Conservation (phyloP, 2,329 filamentous ascomycete species). For the Exophiala bonariae region DNA sequence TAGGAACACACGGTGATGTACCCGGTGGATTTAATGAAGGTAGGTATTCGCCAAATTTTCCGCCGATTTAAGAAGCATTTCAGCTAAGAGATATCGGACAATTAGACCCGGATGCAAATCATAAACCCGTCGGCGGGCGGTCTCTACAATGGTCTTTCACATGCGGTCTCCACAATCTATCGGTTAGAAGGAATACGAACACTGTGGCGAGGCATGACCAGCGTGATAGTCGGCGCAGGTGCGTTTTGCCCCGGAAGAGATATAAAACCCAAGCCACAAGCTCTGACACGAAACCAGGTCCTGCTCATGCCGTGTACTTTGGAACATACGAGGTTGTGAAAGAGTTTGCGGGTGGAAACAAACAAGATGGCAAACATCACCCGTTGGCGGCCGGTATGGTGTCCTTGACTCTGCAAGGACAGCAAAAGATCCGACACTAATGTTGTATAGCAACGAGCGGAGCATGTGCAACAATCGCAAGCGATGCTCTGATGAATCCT, state of each 20-base stretch:
- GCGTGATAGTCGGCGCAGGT: slow-evolving; percentile 94
- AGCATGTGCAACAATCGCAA: slow-evolving; percentile 92
- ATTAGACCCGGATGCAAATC: slow-evolving; percentile 95
- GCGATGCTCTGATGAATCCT: slow-evolving; percentile 98
- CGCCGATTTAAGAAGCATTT: slow-evolving; percentile 6
- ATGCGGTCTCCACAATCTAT: slow-evolving; percentile 90
- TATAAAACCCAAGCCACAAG: slow-evolving; percentile 1
- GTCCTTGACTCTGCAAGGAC: not conserved
- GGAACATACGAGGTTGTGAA: slow-evolving; percentile 97
- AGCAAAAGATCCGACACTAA: slow-evolving; percentile 36
- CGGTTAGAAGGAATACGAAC: slow-evolving; percentile 85
- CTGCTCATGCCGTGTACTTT: slow-evolving; percentile 97
- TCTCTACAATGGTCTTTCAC: slow-evolving; percentile 85
- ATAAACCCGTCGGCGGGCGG: slow-evolving; percentile 78
- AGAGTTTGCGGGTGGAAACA: slow-evolving; percentile 91
- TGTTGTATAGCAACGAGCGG: slow-evolving; percentile 74
- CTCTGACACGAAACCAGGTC: slow-evolving; percentile 60
- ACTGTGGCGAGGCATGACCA: slow-evolving; percentile 94
- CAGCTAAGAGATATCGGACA: slow-evolving; percentile 11
- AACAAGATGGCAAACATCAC: slow-evolving; percentile 77
- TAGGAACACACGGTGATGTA: slow-evolving; percentile 99
- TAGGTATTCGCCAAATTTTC: slow-evolving; percentile 43
- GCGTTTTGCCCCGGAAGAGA: slow-evolving; percentile 26
- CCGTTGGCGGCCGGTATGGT: slow-evolving; percentile 82
- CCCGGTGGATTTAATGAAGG: slow-evolving; percentile 96